Evolutionary conservation across 345 rosid species (phyloP).

Genomic region (Eucalyptus guilfoylei): DNA sequence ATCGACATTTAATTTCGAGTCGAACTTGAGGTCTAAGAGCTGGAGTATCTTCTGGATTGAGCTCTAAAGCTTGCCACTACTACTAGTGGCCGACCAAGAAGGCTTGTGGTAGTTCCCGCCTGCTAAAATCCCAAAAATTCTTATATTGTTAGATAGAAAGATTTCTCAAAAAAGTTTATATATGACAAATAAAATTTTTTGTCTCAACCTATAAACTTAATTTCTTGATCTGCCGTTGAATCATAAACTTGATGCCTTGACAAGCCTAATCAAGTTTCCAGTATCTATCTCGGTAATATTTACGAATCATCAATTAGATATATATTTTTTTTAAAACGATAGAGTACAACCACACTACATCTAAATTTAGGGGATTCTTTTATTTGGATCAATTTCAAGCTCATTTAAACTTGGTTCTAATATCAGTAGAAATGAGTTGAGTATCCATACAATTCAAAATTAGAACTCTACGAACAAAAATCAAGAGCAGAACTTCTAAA

Average conservation of each 20-base stretch:
- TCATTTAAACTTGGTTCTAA: not conserved
- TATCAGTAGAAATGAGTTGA: not conserved
- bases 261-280: not conserved
- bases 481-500: not conserved
- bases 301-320: not conserved
- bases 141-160: not conserved
- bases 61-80: not conserved
- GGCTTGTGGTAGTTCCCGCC: not conserved
- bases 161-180: not conserved
- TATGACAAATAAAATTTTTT: not conserved
- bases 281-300: not conserved
- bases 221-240: not conserved
- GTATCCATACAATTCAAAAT: not conserved
- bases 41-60: not conserved
- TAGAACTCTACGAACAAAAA: not conserved
- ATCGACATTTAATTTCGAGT: not conserved
- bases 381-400: not conserved
- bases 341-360: not conserved
- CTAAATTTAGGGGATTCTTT: not conserved
- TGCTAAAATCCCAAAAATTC: not conserved
- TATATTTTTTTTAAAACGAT: fast-evolving
- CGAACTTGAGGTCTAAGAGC: not conserved
- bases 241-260: not conserved
- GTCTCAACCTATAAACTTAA: not conserved
- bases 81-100: not conserved